These are phyloP conservation scores for Cladorrhinum samala DNA, from an alignment of 495 filamentous ascomycete genomes.

Conservation along the genomic window DNA sequence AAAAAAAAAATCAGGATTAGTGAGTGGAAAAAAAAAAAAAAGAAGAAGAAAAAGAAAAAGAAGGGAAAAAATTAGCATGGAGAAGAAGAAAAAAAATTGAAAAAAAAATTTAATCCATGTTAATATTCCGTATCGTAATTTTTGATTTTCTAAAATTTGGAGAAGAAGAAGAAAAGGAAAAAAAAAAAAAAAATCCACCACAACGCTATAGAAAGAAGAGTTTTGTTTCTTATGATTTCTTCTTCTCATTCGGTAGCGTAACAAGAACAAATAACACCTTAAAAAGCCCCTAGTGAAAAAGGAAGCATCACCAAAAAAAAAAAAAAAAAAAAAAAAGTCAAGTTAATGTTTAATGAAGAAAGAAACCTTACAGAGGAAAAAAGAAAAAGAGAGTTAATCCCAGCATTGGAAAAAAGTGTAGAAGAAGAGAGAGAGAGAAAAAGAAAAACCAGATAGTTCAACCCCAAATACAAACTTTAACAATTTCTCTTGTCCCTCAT, in stretches of 20 bases:
- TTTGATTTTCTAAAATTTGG: neutral
- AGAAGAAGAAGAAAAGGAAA: neutral
- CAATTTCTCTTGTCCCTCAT: neutral
- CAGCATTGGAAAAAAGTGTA: neutral
- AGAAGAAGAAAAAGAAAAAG: no score
- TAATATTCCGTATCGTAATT: neutral
- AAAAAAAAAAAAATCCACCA: constrained; percentile 9
- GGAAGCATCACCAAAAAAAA: neutral
- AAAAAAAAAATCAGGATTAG: no score
- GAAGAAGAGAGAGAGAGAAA: neutral
- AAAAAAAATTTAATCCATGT: no score
- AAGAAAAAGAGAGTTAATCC: neutral
- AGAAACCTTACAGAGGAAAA: no score
- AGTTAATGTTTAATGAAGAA: no score
- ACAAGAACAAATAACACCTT: no score
- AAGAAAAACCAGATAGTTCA: neutral
- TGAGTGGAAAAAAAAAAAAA: no score
- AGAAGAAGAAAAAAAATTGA: no score
- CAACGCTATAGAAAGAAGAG: constrained; percentile 11
- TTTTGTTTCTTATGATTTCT: no score
- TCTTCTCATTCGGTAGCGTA: no score
- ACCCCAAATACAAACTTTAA: neutral
- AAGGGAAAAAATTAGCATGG: no score
- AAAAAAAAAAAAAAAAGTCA: neutral
- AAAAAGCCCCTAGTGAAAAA: constrained; percentile 1